A percentile compares a stretch with the other conserved stretches of the same genome.
Conservation (phyloP, 441 rosid genomes). For the Euphorbia neoarborescens region DNA sequence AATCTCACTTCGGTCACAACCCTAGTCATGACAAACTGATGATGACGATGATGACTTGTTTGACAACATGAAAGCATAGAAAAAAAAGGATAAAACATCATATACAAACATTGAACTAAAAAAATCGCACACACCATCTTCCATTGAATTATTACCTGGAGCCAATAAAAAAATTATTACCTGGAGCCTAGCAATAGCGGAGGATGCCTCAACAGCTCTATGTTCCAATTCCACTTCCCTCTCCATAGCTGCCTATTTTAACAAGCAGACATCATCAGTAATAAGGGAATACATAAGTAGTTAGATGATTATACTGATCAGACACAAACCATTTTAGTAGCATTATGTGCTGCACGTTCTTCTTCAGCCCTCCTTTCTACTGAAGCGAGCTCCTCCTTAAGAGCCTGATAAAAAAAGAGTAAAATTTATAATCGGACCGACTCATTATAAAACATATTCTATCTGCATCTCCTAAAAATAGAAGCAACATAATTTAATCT, state of each 20-base stretch:
- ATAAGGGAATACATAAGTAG: conserved; percentile 7
- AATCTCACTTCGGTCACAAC: too few species aligned
- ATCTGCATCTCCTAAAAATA: conserved; percentile 7
- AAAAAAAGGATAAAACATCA: background rate
- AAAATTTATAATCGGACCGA: conserved; percentile 22
- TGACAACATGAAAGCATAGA: background rate
- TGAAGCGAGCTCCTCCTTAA: conserved; percentile 90
- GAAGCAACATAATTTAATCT: conserved; percentile 2
- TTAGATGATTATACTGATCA: conserved; percentile 16
- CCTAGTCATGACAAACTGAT: too few species aligned
- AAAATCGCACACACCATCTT: conserved; percentile 9
- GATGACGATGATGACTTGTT: background rate
- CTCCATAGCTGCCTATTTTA: conserved; percentile 87
- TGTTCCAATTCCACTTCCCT: conserved; percentile 96
- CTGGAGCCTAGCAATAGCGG: conserved; percentile 90
- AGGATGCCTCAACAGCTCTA: conserved; percentile 84
- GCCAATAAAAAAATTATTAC: conserved; percentile 62
- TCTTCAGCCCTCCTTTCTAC: conserved; percentile 92
- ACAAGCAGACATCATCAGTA: conserved; percentile 20
- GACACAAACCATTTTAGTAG: conserved; percentile 76
- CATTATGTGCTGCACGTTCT: conserved; percentile 81
- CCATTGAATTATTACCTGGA: conserved; percentile 62
- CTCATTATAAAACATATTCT: conserved; percentile 11
- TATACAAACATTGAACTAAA: background rate
- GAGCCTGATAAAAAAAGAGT: conserved; percentile 50